Evolutionary conservation across 495 filamentous ascomycete species (phyloP).

Genomic region (Penicillium lagena): DNA sequence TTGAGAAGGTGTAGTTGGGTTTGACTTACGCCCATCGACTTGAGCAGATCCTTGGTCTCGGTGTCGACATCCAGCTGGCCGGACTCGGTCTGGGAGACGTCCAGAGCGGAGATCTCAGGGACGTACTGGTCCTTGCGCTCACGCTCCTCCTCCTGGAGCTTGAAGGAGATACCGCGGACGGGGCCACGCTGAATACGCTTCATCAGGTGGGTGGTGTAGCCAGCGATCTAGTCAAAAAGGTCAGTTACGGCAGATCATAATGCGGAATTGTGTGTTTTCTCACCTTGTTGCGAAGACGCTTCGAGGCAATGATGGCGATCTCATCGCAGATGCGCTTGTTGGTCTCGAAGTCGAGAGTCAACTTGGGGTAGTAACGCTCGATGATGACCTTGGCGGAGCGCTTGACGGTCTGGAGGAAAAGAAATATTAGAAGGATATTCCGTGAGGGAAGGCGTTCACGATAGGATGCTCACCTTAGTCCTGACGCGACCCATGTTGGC

Average conservation of each 20-base stretch:
- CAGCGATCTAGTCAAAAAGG: conserved; percentile 67
- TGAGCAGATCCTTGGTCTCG: conserved; percentile 98
- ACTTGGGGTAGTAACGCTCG: conserved; percentile 96
- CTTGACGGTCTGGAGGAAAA: conserved; percentile 77
- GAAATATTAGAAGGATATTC: conserved; percentile 12
- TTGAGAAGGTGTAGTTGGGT: background rate
- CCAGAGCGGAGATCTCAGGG: conserved; percentile 94
- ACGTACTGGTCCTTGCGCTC: conserved; percentile 99
- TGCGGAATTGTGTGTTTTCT: conserved; percentile 2
- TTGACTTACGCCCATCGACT: conserved; percentile 88
- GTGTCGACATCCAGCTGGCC: conserved; percentile 90
- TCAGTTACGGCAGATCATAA: background rate
- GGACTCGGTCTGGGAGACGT: conserved; percentile 87
- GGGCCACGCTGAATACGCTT: conserved; percentile 99
- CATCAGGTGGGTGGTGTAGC: conserved; percentile 88
- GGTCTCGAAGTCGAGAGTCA: conserved; percentile 99
- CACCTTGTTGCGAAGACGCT: conserved; percentile 98
- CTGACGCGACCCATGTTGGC: conserved; percentile 95
- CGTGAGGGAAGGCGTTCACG: background rate
- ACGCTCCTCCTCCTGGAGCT: conserved; percentile 99
- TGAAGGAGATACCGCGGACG: conserved; percentile 99
- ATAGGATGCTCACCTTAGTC: conserved; percentile 51
- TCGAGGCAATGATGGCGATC: conserved; percentile 97
- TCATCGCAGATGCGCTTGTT: conserved; percentile 99
- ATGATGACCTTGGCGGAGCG: conserved; percentile 99